Evolutionary conservation across 768 basidiomycete genomes (phyloP).

Genomic region (Russula virescens): DNA sequence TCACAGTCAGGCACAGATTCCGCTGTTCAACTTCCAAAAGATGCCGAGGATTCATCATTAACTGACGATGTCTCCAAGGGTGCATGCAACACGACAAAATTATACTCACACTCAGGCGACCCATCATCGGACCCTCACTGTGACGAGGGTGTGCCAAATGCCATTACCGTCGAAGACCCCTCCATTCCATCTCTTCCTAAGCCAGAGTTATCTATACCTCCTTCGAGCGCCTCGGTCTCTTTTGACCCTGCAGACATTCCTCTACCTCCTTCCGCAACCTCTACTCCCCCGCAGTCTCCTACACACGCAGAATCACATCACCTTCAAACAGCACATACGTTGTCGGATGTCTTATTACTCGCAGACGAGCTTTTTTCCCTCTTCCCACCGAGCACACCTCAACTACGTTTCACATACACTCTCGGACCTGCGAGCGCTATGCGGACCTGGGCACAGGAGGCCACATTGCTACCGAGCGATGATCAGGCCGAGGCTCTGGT

Average conservation of each 20-base stretch:
- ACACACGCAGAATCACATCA: slow-evolving; percentile 21
- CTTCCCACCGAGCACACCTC: slow-evolving; percentile 57
- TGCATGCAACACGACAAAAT: not conserved
- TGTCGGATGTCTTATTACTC: slow-evolving; percentile 46
- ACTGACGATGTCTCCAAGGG: not conserved
- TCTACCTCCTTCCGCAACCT: slow-evolving; percentile 15
- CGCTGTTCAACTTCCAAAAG: not conserved
- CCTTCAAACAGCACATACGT: slow-evolving; percentile 25
- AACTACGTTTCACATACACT: slow-evolving; percentile 47
- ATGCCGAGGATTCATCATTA: not conserved
- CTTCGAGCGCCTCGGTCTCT: not conserved
- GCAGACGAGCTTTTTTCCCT: slow-evolving; percentile 53
- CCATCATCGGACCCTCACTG: not conserved
- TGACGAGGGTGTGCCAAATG: not conserved
- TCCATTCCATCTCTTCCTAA: not conserved
- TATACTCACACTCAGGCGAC: not conserved
- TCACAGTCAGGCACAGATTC: not conserved
- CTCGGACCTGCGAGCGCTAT: slow-evolving; percentile 77
- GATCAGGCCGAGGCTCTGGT: slow-evolving; percentile 59
- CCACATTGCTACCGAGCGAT: slow-evolving; percentile 41
- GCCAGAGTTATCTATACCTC: not conserved
- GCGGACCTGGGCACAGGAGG: slow-evolving; percentile 62
- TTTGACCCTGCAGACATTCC: slow-evolving; percentile 15
- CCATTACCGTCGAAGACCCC: not conserved
- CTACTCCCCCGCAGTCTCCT: slow-evolving; percentile 23